Conservation (phyloP, 306 rosid species). For the Pueraria montana region DNA sequence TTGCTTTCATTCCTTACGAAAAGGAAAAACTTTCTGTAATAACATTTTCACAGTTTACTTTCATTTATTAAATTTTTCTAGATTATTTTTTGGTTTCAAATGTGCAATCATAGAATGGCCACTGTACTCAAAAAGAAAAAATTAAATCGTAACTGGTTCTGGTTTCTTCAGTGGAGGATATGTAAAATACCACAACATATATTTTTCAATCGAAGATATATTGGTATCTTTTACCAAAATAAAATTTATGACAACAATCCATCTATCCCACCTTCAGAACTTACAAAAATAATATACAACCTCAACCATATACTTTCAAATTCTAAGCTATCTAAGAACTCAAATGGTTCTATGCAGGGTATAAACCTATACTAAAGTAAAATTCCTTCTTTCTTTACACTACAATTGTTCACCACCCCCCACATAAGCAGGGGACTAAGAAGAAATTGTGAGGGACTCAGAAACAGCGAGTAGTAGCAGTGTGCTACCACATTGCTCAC, state of each 20-base stretch:
- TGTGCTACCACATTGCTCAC: slow-evolving; percentile 47
- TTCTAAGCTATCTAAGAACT: slow-evolving; percentile 79
- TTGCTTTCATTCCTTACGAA: background rate
- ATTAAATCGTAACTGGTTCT: background rate
- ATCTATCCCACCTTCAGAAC: slow-evolving; percentile 73
- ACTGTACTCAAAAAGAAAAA: background rate
- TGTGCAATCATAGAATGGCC: background rate
- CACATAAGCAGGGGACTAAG: slow-evolving; percentile 44
- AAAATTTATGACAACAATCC: slow-evolving; percentile 81
- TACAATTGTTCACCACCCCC: slow-evolving; percentile 64
- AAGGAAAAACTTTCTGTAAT: background rate
- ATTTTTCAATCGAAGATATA: slow-evolving; percentile 65
- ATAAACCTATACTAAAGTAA: slow-evolving; percentile 86
- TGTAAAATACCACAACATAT: slow-evolving; percentile 44
- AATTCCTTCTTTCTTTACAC: slow-evolving; percentile 85
- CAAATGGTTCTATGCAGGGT: slow-evolving; percentile 84
- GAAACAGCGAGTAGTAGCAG: slow-evolving; percentile 5
- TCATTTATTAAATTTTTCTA: background rate
- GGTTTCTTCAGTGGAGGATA: slow-evolving; percentile 32
- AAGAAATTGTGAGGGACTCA: slow-evolving; percentile 57
- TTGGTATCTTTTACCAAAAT: slow-evolving; percentile 67
- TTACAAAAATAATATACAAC: slow-evolving; percentile 97
- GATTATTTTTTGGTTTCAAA: slow-evolving; percentile 12
- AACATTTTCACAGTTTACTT: background rate
- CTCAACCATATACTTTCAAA: slow-evolving; percentile 85